A percentile compares a stretch with the other conserved stretches of the same genome.
Evolutionary conservation across 2,329 filamentous ascomycete genomes (phyloP).

Genomic region (Cladosporium sp.): DNA sequence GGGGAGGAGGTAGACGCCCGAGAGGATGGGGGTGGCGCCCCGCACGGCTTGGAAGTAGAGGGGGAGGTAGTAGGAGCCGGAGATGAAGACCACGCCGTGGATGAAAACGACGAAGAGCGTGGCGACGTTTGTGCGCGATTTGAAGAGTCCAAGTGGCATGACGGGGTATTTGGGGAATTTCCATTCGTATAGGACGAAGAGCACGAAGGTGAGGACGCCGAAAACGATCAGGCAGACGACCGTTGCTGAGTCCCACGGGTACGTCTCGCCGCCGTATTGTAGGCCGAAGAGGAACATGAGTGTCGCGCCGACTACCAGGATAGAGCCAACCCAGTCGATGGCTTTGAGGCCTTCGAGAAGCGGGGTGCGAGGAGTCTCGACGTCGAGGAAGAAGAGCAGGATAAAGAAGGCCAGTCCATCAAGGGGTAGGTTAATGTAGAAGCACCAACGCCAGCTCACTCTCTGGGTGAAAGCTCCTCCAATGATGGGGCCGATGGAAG

Average conservation of each 20-base stretch:
- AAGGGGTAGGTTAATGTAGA: slow-evolving; percentile 54
- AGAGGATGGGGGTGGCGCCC: slow-evolving; percentile 52
- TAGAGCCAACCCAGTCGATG: slow-evolving; percentile 52
- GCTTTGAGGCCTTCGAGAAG: slow-evolving; percentile 46
- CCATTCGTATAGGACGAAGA: slow-evolving; percentile 72
- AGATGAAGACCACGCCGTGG: slow-evolving; percentile 75
- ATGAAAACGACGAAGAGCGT: slow-evolving; percentile 63
- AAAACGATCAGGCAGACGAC: slow-evolving; percentile 54
- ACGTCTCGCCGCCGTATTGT: slow-evolving; percentile 50
- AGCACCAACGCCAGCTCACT: slow-evolving; percentile 14
- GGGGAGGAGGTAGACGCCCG: slow-evolving; percentile 43
- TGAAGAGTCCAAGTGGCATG: slow-evolving; percentile 71
- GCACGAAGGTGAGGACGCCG: slow-evolving; percentile 47
- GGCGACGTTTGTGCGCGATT: slow-evolving; percentile 60
- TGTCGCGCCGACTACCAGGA: slow-evolving; percentile 48
- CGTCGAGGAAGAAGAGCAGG: slow-evolving; percentile 50
- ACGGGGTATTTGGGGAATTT: slow-evolving; percentile 65
- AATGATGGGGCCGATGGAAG: neutral
- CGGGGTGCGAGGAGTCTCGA: slow-evolving; percentile 51
- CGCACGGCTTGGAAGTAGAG: slow-evolving; percentile 80
- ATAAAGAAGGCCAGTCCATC: slow-evolving; percentile 46
- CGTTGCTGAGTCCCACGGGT: slow-evolving; percentile 52
- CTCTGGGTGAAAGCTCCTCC: neutral
- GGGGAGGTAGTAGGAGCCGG: slow-evolving; percentile 73
- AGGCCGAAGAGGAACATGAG: slow-evolving; percentile 51